A percentile compares a stretch with the other conserved stretches of the same genome.
phyloP scores from a whole-genome alignment of 2,329 filamentous ascomycete genomes.

The Fusarium clavum region DNA sequence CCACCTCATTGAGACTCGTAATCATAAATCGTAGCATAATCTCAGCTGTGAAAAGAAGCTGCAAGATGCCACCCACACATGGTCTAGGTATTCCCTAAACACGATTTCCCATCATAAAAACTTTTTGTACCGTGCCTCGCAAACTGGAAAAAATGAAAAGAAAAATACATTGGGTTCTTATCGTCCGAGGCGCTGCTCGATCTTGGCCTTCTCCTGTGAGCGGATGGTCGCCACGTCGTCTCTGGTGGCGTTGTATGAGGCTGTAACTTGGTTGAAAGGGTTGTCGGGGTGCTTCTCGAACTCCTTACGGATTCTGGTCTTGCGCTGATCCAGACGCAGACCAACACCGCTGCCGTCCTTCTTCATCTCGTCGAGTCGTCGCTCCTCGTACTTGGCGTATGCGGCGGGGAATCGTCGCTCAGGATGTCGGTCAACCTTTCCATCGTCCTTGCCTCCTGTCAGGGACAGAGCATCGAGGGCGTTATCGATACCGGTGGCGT shows the following conservation, averaged over 20 bases:
- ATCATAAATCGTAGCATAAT: constrained; percentile 15
- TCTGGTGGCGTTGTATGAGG: constrained; percentile 79
- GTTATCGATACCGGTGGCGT: constrained; percentile 91
- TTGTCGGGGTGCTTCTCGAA: constrained; percentile 96
- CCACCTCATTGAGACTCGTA: not conserved
- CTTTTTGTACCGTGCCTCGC: constrained; percentile 8
- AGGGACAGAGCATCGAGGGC: constrained; percentile 87
- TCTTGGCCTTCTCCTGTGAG: constrained; percentile 75
- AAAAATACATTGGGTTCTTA: constrained; percentile 20
- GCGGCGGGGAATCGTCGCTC: constrained; percentile 90
- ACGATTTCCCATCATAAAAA: constrained; percentile 28
- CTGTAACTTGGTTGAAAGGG: constrained; percentile 88
- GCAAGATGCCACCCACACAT: constrained; percentile 33
- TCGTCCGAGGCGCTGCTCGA: constrained; percentile 74
- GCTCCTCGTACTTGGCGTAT: constrained; percentile 83
- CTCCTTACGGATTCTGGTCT: constrained; percentile 87
- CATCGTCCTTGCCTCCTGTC: constrained; percentile 62
- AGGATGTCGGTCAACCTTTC: constrained; percentile 88
- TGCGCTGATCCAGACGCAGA: constrained; percentile 83
- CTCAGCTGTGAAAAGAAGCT: constrained; percentile 5
- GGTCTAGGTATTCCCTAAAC: constrained; percentile 32
- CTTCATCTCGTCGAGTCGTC: constrained; percentile 86
- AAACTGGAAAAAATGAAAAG: not conserved
- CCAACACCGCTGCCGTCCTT: constrained; percentile 78
- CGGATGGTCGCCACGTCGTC: constrained; percentile 78